Evolutionary conservation across 2,329 filamentous ascomycete genomes (phyloP), one percentile per base, ranked within the genome.

Genomic region (Xylariales sp.): DNA sequence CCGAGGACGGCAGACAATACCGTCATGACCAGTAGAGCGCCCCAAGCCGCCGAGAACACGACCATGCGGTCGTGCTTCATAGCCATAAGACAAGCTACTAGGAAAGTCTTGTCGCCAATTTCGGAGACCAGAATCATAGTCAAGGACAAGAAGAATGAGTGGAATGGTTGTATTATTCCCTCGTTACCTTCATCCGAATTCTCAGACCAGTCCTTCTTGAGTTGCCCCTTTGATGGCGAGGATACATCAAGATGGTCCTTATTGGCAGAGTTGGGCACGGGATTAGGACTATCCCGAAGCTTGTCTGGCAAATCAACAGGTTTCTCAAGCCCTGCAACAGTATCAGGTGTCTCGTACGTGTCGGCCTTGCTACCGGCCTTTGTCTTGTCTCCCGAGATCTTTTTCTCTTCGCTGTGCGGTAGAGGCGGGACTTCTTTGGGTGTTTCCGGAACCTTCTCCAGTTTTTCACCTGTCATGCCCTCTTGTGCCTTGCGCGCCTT

Each of bases 61-160:
- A 97, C 76, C 47, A 95, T 70, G 37, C 93, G 84, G 45, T 93
- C 85, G 55, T 98, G 91, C 60, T 95, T 93, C 93, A 98, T 98
- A 11, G 93, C 93, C 93, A 98, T 98, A 14, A 98, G 78, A 6
- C 90, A 91, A 6, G 93, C 93, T 16, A 98, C 88, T 29, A 98
- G 75, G 70, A 98, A 98, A 0, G 93, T 98, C 69, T 98, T 98
- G 76, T 98, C 93, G 46, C 93, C 93, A 53, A 98, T 81, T 61
- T 98, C 93, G 32, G 91, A 96, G 52, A 97, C 85, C 45, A 97
- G 70, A 53, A 98, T 98, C 93, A 97, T 98, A 41, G 90, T 91
- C 43, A 96, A 81, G 13, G 93, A 95, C 21, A 97, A 81, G 11
- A 95, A 57, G 55, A 93, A 94, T 4, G 93, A 97, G 61, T 98